These are phyloP conservation scores for Neonectria faginata DNA, from an alignment of 2,329 filamentous ascomycete species.

Conservation along the genomic window DNA sequence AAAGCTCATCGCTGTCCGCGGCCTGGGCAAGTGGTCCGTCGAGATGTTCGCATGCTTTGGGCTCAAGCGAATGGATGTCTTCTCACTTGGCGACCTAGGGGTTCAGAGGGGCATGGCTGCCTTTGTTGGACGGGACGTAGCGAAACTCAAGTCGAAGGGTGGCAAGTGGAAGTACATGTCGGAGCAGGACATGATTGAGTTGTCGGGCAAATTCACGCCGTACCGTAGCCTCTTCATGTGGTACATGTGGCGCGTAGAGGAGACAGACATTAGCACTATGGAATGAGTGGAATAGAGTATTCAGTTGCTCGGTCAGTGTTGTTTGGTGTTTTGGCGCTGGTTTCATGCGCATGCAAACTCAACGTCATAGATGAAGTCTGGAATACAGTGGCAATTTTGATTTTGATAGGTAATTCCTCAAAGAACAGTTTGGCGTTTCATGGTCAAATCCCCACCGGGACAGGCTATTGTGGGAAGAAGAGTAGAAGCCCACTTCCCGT, in stretches of 20 bases:
- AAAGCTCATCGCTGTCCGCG: conserved; percentile 85
- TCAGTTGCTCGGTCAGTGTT: conserved; percentile 34
- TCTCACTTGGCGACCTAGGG: conserved; percentile 90
- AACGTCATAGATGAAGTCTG: background rate
- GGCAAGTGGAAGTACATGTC: conserved; percentile 99
- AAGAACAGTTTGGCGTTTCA: conserved; percentile 12
- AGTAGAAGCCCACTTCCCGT: conserved; percentile 15
- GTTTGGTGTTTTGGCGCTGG: conserved; percentile 28
- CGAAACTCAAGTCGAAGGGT: conserved; percentile 81
- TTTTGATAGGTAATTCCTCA: background rate
- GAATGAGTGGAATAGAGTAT: conserved; percentile 49
- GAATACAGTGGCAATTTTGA: background rate
- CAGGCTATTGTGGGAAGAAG: conserved; percentile 9
- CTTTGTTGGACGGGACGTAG: conserved; percentile 84
- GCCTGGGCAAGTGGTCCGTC: conserved; percentile 89
- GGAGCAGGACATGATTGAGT: conserved; percentile 89
- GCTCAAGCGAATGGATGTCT: conserved; percentile 94
- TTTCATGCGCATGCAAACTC: conserved; percentile 17
- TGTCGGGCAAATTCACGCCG: conserved; percentile 82
- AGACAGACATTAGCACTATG: conserved; percentile 77
- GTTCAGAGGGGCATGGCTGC: conserved; percentile 96
- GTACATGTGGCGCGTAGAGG: conserved; percentile 94
- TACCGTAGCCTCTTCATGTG: conserved; percentile 97
- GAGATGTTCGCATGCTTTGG: conserved; percentile 99
- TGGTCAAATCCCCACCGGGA: conserved; percentile 10